Evolutionary conservation across 768 basidiomycete species (phyloP).

Genomic region (Boletales sp.): DNA sequence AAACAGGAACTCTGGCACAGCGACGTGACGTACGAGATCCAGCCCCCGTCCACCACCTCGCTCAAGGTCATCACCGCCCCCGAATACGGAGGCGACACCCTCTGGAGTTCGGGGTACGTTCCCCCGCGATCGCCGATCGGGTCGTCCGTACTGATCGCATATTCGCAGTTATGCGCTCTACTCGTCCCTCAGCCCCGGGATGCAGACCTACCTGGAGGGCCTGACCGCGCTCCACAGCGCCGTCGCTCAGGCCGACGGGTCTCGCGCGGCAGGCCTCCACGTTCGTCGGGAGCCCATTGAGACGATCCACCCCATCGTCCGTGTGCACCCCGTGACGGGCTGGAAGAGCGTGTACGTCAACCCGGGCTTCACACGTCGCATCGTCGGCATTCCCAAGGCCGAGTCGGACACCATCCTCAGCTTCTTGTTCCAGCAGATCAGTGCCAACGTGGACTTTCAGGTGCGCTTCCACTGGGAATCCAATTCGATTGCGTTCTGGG

Average conservation of each 20-base stretch:
- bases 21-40: conserved; percentile 78
- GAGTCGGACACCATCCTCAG: conserved; percentile 73
- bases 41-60: conserved; percentile 78
- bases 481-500: conserved; percentile 83
- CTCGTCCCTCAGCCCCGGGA: conserved; percentile 70
- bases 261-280: conserved; percentile 62
- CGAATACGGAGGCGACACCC: conserved; percentile 72
- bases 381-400: conserved; percentile 74
- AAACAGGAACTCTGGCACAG: conserved; percentile 80
- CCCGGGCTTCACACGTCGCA: conserved; percentile 77
- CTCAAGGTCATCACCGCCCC: conserved; percentile 71
- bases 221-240: conserved; percentile 73
- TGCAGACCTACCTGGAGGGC: conserved; percentile 76
- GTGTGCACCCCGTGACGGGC: conserved; percentile 81
- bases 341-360: conserved; percentile 86
- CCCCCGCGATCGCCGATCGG: not conserved
- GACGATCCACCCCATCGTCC: conserved; percentile 74
- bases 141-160: conserved; percentile 2
- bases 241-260: conserved; percentile 72
- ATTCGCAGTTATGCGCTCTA: conserved; percentile 69
- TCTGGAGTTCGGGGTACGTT: conserved; percentile 74
- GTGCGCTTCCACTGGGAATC: conserved; percentile 76
- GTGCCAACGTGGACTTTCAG: conserved; percentile 68
- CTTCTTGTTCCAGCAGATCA: conserved; percentile 70
- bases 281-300: conserved; percentile 70